Evolutionary conservation across 192 early-diverging fungal genomes (phyloP).

Genomic region (Coemansia sp.): DNA sequence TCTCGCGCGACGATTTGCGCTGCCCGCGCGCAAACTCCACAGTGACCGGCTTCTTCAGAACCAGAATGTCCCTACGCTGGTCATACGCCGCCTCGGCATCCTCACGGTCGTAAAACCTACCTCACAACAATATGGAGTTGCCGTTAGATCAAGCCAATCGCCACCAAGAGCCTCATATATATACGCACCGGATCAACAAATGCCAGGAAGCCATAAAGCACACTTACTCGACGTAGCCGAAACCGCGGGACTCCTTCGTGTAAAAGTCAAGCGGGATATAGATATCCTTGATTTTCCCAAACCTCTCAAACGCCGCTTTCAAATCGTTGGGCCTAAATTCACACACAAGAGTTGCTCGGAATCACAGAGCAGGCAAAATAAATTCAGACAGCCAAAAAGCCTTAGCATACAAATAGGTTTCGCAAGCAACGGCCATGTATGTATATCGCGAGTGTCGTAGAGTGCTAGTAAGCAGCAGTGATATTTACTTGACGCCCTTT

Average conservation of each 20-base stretch:
- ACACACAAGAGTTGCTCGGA: too few species aligned
- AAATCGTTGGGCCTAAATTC: constrained; percentile 35
- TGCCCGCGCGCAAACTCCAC: constrained; percentile 52
- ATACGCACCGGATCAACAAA: background rate
- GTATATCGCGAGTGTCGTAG: too few species aligned
- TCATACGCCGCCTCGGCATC: constrained; percentile 51
- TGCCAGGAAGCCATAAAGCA: background rate
- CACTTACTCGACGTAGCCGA: constrained; percentile 53
- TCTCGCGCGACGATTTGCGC: constrained; percentile 52
- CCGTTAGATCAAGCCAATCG: too few species aligned
- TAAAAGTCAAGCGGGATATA: constrained; percentile 47
- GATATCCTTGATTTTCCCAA: constrained; percentile 47
- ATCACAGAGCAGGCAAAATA: background rate
- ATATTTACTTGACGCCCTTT: constrained; percentile 41
- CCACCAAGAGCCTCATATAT: too few species aligned
- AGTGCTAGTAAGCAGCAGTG: background rate
- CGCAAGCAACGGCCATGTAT: background rate
- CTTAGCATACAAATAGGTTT: background rate
- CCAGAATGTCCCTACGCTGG: constrained; percentile 24
- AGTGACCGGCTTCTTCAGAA: constrained; percentile 28
- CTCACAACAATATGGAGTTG: background rate
- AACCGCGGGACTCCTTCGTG: constrained; percentile 48
- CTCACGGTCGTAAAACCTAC: constrained; percentile 47
- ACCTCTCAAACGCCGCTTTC: constrained; percentile 33
- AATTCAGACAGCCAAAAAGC: too few species aligned